Conservation (phyloP, 306 rosid genomes). For the Ormosia semicastrata region DNA sequence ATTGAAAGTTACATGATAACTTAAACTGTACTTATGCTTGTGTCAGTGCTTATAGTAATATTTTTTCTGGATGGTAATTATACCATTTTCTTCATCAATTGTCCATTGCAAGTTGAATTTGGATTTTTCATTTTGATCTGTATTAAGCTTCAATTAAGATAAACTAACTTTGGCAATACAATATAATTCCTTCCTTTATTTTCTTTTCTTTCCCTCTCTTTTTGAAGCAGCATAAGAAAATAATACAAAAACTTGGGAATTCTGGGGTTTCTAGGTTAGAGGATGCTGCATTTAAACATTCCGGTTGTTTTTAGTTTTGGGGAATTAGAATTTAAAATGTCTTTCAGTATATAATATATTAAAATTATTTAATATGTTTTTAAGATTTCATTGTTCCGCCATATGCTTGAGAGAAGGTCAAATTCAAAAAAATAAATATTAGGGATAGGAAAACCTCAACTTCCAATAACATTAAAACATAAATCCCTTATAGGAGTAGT, state of each 20-base stretch:
- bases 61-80: background rate
- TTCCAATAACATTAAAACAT: background rate
- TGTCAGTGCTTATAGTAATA: background rate
- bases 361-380: background rate
- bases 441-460: background rate
- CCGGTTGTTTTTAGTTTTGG: background rate
- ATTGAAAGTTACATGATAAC: background rate
- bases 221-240: background rate
- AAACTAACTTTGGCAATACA: background rate
- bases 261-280: background rate
- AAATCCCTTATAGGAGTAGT: background rate
- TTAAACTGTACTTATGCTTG: conserved; percentile 1
- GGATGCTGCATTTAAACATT: background rate
- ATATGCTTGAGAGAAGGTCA: background rate
- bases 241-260: background rate
- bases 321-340: background rate
- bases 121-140: background rate
- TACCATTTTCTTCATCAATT: background rate
- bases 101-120: background rate
- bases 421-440: background rate
- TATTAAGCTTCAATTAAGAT: background rate
- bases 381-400: background rate
- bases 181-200: background rate
- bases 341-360: background rate
- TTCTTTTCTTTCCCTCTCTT: background rate